Percentiles rank a stretch among this genome's conserved stretches.
These are phyloP conservation scores for Epichloe uncinata DNA, from an alignment of 2,329 filamentous ascomycete species.

Conservation along the genomic window DNA sequence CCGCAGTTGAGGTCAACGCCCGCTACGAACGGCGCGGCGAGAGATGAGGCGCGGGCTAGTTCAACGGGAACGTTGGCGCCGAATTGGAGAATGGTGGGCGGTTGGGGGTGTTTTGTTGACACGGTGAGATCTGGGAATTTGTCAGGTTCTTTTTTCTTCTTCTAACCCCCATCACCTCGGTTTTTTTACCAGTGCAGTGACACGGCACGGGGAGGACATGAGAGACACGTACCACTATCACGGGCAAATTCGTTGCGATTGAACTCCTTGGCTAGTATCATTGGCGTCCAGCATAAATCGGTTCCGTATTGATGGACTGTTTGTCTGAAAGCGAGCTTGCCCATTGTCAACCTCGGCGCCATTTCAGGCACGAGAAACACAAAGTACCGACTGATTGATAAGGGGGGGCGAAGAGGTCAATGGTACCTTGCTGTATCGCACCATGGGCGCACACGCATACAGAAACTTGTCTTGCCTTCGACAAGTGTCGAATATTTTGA, in stretches of 20 bases:
- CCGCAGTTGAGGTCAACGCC: constrained; percentile 62
- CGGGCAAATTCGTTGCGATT: constrained; percentile 47
- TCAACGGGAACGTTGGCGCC: constrained; percentile 49
- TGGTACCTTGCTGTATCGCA: constrained; percentile 46
- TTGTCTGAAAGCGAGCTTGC: constrained; percentile 53
- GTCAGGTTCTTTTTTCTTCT: not conserved
- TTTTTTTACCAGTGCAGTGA: no score
- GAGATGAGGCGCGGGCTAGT: constrained; percentile 46
- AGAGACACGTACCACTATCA: constrained; percentile 36
- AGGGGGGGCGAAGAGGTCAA: not conserved
- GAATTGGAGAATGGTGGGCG: constrained; percentile 54
- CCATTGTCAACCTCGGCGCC: constrained; percentile 4
- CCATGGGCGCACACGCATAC: constrained; percentile 54
- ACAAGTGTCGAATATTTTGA: constrained; percentile 45
- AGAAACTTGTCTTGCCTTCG: constrained; percentile 38
- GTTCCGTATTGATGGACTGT: constrained; percentile 51
- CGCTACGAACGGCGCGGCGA: constrained; percentile 47
- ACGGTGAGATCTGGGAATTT: constrained; percentile 42
- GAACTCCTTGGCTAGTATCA: constrained; percentile 58
- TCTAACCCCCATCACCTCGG: no score
- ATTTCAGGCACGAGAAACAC: not conserved
- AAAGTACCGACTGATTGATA: not conserved
- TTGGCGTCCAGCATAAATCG: constrained; percentile 58
- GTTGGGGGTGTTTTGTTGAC: constrained; percentile 36
- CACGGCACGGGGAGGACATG: no score